These are phyloP conservation scores for Aspergillus sp. DNA, from an alignment of 2,329 filamentous ascomycete species.

Conservation along the genomic window DNA sequence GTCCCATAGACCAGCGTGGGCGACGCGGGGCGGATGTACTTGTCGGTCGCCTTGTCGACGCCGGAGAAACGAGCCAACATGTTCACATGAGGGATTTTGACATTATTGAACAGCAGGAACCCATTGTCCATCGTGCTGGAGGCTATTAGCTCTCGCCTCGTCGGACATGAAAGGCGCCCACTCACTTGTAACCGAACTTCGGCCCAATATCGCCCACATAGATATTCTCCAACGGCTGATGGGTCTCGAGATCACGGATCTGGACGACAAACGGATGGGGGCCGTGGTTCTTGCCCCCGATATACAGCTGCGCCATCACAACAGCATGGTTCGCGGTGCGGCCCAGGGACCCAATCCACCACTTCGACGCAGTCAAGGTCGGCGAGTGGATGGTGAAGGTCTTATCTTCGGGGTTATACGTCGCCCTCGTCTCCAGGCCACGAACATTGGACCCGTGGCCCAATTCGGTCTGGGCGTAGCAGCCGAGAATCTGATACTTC, in stretches of 20 bases:
- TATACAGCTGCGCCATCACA: constrained; percentile 67
- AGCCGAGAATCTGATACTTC: constrained; percentile 64
- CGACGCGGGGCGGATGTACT: constrained; percentile 58
- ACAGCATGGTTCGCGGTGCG: constrained; percentile 67
- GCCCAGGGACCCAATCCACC: constrained; percentile 76
- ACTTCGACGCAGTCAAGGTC: constrained; percentile 65
- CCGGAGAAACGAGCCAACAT: constrained; percentile 65
- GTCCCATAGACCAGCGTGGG: constrained; percentile 65
- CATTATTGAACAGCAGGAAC: constrained; percentile 65
- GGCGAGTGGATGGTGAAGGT: constrained; percentile 68
- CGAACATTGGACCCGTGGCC: constrained; percentile 71
- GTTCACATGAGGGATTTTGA: constrained; percentile 64
- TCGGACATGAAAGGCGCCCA: neutral
- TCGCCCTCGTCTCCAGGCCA: constrained; percentile 62
- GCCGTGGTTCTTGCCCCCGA: constrained; percentile 59
- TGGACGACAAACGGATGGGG: constrained; percentile 73
- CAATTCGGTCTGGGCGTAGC: constrained; percentile 72
- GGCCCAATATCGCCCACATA: constrained; percentile 74
- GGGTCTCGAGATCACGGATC: constrained; percentile 60
- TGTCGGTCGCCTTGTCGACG: constrained; percentile 58
- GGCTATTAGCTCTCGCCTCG: constrained; percentile 6
- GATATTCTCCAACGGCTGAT: constrained; percentile 58
- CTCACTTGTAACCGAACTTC: constrained; percentile 63
- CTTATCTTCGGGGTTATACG: constrained; percentile 63
- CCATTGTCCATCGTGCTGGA: constrained; percentile 67